Base-by-base conservation (phyloP, 495 filamentous ascomycete species). In the Neurospora sp. region DNA sequence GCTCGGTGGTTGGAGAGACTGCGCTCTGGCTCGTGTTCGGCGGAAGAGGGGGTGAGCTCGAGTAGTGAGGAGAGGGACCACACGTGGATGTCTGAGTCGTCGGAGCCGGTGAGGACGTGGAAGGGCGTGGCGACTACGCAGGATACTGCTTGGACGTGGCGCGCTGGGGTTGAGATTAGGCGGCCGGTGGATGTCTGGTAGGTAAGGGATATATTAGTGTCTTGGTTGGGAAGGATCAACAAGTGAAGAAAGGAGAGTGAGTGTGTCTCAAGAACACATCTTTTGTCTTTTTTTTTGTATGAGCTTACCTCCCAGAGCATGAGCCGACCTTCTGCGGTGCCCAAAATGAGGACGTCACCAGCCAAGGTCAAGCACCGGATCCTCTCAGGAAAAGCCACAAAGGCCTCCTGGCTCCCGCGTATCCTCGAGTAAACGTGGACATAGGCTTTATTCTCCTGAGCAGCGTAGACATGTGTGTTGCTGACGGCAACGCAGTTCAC, bases 341-440 rank as follows among this genome's bases (percentile, higher is more conserved):
- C 96, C 69, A 97, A 79, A 73, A 94, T 85, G 72, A 99, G 82
- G 46, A 96, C 86, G 70, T 92, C 90, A 79, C 84, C 89, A 81
- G 76, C 86, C 82, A 85, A 83, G 72, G 79, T 86, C 78, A 95
- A 81, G 83, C 91, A 92, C 76, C 87, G 92, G 78, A 96, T 93
- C 76, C 91, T 89, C 82, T 97, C 94, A 8, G 89, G 90, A 74
- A 98, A 97, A 4, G 93, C 92, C 11, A 97, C 89, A 27, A 92
- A 85, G 8, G 92, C 91, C 81, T 98, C 95, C 78, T 96, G 92
- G 75, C 92, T 96, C 18, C 92, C 92, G 69, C 92, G 92, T 72
- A 91, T 86, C 69, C 94, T 87, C 71, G 88, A 92, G 79, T 97
- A 98, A 71, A 99, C 92, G 83, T 98, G 93, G 7, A 99, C 86